Conservation (phyloP, 306 rosid species). For the Quercus alba region DNA sequence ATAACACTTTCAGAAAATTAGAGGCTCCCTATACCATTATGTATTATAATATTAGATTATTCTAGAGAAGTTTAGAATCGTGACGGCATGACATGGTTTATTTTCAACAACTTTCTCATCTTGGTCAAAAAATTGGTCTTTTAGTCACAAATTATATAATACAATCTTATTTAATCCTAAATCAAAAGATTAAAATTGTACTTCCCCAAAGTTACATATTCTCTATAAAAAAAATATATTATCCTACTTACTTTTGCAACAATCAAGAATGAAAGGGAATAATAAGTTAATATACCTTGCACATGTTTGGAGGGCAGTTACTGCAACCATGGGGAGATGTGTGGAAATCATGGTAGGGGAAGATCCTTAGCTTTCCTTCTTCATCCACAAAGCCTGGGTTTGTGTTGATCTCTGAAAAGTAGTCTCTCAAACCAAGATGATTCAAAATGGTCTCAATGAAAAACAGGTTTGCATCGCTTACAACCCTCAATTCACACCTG, state of each 20-base stretch:
- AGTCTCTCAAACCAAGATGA: conserved; percentile 61
- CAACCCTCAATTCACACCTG: conserved; percentile 80
- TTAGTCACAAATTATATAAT: background rate
- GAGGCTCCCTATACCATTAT: too few species aligned
- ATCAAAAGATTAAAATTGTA: too few species aligned
- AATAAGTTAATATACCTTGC: conserved; percentile 52
- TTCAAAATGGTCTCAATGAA: conserved; percentile 68
- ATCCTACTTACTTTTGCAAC: too few species aligned
- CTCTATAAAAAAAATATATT: too few species aligned
- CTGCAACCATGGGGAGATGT: conserved; percentile 54
- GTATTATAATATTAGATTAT: background rate
- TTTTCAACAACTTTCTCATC: background rate
- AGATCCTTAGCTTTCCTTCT: conserved; percentile 57
- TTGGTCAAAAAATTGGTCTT: background rate
- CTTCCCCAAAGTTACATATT: too few species aligned
- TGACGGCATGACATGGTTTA: background rate
- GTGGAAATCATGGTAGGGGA: conserved; percentile 56
- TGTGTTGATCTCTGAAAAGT: conserved; percentile 66
- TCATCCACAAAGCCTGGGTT: conserved; percentile 62
- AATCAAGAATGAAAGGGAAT: background rate
- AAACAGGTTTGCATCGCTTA: conserved; percentile 73
- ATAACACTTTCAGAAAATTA: too few species aligned
- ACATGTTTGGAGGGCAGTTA: conserved; percentile 82
- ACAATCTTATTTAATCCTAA: background rate
- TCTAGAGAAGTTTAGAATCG: background rate